Evolutionary conservation across 257 asterid species (phyloP), one percentile per base, ranked within the genome.

Genomic region (Mitragyna speciosa): DNA sequence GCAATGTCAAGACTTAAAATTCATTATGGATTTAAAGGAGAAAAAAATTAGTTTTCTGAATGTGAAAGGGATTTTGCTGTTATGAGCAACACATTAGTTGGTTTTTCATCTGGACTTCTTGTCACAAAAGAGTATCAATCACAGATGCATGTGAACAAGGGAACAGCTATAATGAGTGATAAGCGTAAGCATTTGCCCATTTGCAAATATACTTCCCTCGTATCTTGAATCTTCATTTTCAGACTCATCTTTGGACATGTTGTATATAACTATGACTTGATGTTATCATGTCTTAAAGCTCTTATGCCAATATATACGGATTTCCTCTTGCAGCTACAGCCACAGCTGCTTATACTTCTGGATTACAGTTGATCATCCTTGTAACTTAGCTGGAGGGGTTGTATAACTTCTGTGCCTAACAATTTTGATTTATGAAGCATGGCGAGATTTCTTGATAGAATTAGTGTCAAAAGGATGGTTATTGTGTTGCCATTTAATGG

Each of bases 361-460:
- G 47, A n/a, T 73, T 6, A 51, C 31, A 19, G 2, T 4, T 54
- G 4, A 3, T 59, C 8, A 14, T 58, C 24, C 39, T 47, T 61
- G 22, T 12, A 56, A 52, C 24, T 22, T 14, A 30, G n/a, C 39
- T 1, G 39, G 54, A 58, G 2, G 14, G 7, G 14, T 75, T 12
- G 78, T 74, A 67, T 43, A 74, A 31, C 20, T 52, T 74, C 41
- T 20, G 31, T 52, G 69, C 15, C 54, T 61, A 54, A 72, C 49
- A 73, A 72, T 72, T 49, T 54, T 16, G 24, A 54, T 33, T 52
- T 7, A 22, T 54, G 66, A 36, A 61, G 67, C 33, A 61, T 61
- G 47, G 51, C 9, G 51, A 20, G 19, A 22, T 54, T 74, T 74
- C 19, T 52, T 39, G 68, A 31, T 20, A 56, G 5, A 73, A 72